These are phyloP conservation scores for Spinellus fusiger DNA, from an alignment of 192 early-diverging fungal species.

Conservation along the genomic window DNA sequence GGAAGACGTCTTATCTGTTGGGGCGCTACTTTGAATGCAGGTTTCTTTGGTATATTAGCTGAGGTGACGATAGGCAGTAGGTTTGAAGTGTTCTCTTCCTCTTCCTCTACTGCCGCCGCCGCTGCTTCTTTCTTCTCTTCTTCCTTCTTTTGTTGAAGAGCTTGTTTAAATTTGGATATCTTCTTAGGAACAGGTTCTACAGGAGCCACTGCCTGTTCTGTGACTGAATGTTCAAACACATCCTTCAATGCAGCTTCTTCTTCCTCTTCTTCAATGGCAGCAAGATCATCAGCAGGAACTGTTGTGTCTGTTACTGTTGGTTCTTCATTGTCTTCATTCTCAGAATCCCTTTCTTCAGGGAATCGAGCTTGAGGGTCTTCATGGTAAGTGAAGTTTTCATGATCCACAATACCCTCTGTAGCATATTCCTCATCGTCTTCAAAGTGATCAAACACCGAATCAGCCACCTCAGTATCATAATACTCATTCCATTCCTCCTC, in stretches of 20 bases:
- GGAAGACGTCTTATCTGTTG: too few relatives aligned
- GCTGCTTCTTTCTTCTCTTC: neutral
- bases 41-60: slow-evolving; percentile 15
- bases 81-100: too few relatives aligned
- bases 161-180: slow-evolving; percentile 10
- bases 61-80: too few relatives aligned
- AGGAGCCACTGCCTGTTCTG: neutral
- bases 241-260: neutral
- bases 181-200: slow-evolving; percentile 3
- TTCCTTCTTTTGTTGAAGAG: slow-evolving; percentile 20
- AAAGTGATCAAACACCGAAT: slow-evolving; percentile 29
- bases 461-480: slow-evolving; percentile 34
- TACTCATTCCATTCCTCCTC: slow-evolving; percentile 42
- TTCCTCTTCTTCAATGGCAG: neutral
- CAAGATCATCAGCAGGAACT: neutral
- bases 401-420: slow-evolving; percentile 22
- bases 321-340: neutral
- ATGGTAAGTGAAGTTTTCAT: slow-evolving; percentile 24
- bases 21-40: slow-evolving; percentile 23
- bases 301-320: neutral
- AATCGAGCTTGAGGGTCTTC: slow-evolving; percentile 1
- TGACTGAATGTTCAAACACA: neutral
- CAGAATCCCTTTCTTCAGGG: slow-evolving; percentile 1
- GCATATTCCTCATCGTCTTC: slow-evolving; percentile 40
- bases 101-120: neutral